Evolutionary conservation across 139 green algal species (phyloP).

Genomic region (Coccomyxa sp.): DNA sequence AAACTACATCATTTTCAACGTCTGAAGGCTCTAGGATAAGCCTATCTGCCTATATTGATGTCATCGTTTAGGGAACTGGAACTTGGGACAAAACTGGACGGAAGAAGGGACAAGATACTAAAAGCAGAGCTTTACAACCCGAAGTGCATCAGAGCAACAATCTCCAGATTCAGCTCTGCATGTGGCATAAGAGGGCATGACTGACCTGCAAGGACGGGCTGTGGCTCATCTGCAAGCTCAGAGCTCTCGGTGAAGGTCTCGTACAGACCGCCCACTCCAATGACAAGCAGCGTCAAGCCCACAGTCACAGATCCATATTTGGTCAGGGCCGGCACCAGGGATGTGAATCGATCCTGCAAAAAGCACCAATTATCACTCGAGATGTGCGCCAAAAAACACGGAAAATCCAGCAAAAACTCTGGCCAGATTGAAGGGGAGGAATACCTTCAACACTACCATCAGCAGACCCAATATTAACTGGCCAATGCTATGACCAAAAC

Average conservation of each 20-base stretch:
- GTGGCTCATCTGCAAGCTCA: background rate
- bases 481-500: constrained; percentile 92
- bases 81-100: too few relatives aligned
- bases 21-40: too few relatives aligned
- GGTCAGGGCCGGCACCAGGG: constrained; percentile 68
- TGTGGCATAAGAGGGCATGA: background rate
- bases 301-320: constrained; percentile 75
- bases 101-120: too few relatives aligned
- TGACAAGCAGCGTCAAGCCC: constrained; percentile 87
- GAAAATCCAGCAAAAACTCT: background rate
- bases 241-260: constrained; percentile 63
- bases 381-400: background rate
- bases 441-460: constrained; percentile 73
- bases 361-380: constrained; percentile 24
- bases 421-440: background rate
- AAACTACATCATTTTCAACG: too few relatives aligned
- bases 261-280: constrained; percentile 85
- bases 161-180: too few relatives aligned
- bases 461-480: constrained; percentile 94
- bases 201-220: constrained; percentile 4
- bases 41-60: too few relatives aligned
- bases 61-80: too few relatives aligned
- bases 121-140: too few relatives aligned
- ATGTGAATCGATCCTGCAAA: constrained; percentile 56
- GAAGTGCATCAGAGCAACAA: too few relatives aligned